These are phyloP conservation scores for Annulohypoxylon truncatum DNA, from an alignment of 2,329 filamentous ascomycete genomes.

Conservation along the genomic window DNA sequence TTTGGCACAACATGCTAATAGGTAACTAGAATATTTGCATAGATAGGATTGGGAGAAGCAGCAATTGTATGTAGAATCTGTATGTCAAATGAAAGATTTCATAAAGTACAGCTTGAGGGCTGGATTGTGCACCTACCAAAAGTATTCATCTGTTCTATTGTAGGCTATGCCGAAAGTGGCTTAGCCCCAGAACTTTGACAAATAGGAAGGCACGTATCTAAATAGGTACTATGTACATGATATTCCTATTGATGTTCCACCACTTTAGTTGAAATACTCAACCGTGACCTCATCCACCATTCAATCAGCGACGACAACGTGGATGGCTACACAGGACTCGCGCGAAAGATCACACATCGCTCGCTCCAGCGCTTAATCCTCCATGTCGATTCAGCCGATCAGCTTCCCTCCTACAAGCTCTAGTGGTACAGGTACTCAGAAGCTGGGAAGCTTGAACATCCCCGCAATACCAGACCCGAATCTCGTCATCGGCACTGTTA, in stretches of 20 bases:
- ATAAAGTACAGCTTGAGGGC: too few species aligned
- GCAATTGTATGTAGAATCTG: too few species aligned
- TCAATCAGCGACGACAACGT: constrained; percentile 1
- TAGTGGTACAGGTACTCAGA: neutral
- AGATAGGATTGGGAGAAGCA: neutral
- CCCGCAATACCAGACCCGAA: constrained; percentile 7
- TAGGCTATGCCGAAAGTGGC: neutral
- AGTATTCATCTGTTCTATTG: neutral
- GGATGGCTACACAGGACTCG: neutral
- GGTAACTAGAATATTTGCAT: neutral
- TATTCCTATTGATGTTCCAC: neutral
- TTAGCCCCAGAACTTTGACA: neutral
- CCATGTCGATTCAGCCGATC: neutral
- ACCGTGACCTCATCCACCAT: neutral
- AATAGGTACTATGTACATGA: neutral
- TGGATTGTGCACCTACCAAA: too few species aligned
- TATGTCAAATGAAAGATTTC: too few species aligned
- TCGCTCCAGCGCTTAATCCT: neutral
- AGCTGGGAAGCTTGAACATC: constrained; percentile 8
- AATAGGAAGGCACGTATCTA: neutral
- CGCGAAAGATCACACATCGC: neutral
- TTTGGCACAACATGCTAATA: neutral
- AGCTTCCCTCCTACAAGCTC: neutral
- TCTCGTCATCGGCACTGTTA: constrained; percentile 8
- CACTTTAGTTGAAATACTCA: neutral